These are phyloP conservation scores for Dioscorea cayenensis DNA, from an alignment of 116 monocot species.

Conservation along the genomic window DNA sequence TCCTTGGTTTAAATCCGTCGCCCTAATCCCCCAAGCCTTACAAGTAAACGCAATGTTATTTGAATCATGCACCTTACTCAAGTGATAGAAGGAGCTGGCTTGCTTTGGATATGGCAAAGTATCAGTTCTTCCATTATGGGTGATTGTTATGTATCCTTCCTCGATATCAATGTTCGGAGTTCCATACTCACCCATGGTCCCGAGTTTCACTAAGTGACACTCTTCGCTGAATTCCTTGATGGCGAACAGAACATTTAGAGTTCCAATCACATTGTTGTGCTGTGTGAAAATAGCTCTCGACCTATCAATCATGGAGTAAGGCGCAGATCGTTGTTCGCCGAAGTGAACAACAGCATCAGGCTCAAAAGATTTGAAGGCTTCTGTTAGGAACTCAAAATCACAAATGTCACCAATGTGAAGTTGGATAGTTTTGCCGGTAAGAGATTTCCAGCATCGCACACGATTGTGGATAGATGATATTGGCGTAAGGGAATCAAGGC, in stretches of 20 bases:
- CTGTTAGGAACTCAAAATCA: slow-evolving; percentile 93
- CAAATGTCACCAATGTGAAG: slow-evolving; percentile 89
- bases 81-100: slow-evolving; percentile 95
- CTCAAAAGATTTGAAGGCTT: slow-evolving; percentile 79
- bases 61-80: slow-evolving; percentile 98
- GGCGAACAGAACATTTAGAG: slow-evolving; percentile 93
- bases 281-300: slow-evolving; percentile 93
- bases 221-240: slow-evolving; percentile 86
- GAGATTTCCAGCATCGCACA: slow-evolving; percentile 70
- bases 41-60: slow-evolving; percentile 94
- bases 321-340: slow-evolving; percentile 98
- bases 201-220: slow-evolving; percentile 96
- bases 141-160: slow-evolving; percentile 94
- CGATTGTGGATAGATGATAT: slow-evolving; percentile 85
- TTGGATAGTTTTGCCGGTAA: slow-evolving; percentile 74
- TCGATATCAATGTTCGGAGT: slow-evolving; percentile 99
- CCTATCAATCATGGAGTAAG: slow-evolving; percentile 97
- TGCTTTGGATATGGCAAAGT: slow-evolving; percentile 97
- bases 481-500: slow-evolving; percentile 83
- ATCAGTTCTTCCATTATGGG: slow-evolving; percentile 95
- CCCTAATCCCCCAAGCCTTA: slow-evolving; percentile 94
- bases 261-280: slow-evolving; percentile 98
- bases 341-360: slow-evolving; percentile 93
- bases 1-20: slow-evolving; percentile 94
- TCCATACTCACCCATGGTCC: slow-evolving; percentile 99